Conservation (phyloP, 768 basidiomycete genomes). For the Boletus rex-veris region DNA sequence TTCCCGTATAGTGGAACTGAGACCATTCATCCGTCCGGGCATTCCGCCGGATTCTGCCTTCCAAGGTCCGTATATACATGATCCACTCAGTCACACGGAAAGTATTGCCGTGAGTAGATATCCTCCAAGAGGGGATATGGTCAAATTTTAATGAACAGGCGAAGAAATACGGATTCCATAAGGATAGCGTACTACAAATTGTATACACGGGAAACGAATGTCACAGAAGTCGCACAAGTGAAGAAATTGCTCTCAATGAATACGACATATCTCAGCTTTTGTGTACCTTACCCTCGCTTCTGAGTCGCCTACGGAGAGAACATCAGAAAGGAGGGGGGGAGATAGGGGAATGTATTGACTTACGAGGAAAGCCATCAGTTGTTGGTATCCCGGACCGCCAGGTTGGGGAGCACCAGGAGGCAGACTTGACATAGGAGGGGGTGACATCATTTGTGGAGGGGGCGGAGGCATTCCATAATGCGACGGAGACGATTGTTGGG, state of each 20-base stretch:
- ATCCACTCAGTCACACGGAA: no score
- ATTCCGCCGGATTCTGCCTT: no score
- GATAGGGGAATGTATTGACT: slow-evolving; percentile 32
- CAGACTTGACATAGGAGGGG: slow-evolving; percentile 40
- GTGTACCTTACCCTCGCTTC: slow-evolving; percentile 22
- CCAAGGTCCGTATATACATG: no score
- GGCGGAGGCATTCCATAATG: slow-evolving; percentile 40
- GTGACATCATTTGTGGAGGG: slow-evolving; percentile 43
- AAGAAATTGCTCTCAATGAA: background rate
- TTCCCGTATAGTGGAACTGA: no score
- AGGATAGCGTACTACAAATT: slow-evolving; percentile 22
- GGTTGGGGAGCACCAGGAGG: slow-evolving; percentile 41
- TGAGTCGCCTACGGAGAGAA: slow-evolving; percentile 21
- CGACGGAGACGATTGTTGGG: slow-evolving; percentile 28
- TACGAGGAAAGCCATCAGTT: slow-evolving; percentile 69
- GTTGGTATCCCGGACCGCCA: slow-evolving; percentile 50
- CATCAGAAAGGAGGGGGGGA: background rate
- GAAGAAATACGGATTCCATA: slow-evolving; percentile 24
- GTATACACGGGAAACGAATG: slow-evolving; percentile 8
- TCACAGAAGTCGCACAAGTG: background rate
- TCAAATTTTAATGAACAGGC: background rate
- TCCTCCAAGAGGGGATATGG: no score
- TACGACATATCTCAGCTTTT: background rate
- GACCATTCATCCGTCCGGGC: no score
- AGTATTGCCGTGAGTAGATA: no score